phyloP scores from a whole-genome alignment of 495 filamentous ascomycete genomes.

The Trichoderma gamsii region DNA sequence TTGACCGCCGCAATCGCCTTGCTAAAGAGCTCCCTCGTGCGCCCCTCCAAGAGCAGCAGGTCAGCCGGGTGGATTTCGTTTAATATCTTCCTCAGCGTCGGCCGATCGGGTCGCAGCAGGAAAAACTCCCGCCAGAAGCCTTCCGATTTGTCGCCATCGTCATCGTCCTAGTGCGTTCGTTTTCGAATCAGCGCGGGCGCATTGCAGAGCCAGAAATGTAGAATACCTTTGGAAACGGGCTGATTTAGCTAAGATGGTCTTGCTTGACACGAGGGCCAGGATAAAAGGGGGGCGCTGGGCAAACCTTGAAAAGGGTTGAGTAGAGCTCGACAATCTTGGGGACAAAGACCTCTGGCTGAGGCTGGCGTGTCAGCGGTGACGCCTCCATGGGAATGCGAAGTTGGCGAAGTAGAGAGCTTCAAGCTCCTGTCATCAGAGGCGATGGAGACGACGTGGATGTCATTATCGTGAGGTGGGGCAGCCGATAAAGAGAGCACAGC shows the following conservation, averaged over 20 bases:
- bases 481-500: not conserved
- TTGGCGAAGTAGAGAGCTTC: not conserved
- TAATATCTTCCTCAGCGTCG: slow-evolving; percentile 59
- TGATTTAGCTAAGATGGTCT: not conserved
- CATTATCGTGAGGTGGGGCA: slow-evolving; percentile 11
- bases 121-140: slow-evolving; percentile 98
- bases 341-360: slow-evolving; percentile 82
- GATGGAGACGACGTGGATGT: slow-evolving; percentile 13
- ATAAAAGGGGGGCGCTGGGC: slow-evolving; percentile 11
- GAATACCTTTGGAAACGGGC: not conserved
- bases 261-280: not conserved
- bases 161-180: slow-evolving; percentile 46
- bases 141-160: slow-evolving; percentile 62
- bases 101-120: slow-evolving; percentile 69
- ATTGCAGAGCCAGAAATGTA: not conserved
- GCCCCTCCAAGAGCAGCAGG: slow-evolving; percentile 62
- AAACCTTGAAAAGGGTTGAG: slow-evolving; percentile 77
- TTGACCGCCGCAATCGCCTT: slow-evolving; percentile 65
- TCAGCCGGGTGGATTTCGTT: slow-evolving; percentile 64
- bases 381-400: slow-evolving; percentile 58
- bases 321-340: slow-evolving; percentile 92
- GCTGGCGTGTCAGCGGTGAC: slow-evolving; percentile 90
- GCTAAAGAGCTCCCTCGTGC: slow-evolving; percentile 73
- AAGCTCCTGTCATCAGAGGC: not conserved
- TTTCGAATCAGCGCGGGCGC: slow-evolving; percentile 21